Evolutionary conservation across 176 grass and related monocot genomes (phyloP).

Genomic region (Oryza nivara): DNA sequence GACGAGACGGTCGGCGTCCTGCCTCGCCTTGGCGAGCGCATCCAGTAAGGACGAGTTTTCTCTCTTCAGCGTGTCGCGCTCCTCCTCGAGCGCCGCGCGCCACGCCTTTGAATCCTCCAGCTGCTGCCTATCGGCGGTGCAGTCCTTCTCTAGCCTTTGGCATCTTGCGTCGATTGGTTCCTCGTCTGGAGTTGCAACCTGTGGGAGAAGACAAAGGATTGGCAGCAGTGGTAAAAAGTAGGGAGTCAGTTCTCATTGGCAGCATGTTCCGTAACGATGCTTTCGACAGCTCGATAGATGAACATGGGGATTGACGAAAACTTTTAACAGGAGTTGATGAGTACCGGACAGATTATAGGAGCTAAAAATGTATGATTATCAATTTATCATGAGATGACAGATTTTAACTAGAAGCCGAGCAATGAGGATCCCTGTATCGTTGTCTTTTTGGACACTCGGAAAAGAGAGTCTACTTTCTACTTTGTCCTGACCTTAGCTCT

Average conservation of each 20-base stretch:
- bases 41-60: constrained; percentile 54
- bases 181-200: constrained; percentile 42
- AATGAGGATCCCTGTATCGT: neutral
- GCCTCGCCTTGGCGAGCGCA: constrained; percentile 44
- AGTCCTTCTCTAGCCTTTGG: constrained; percentile 52
- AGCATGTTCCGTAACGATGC: neutral
- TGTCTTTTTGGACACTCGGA: neutral
- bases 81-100: constrained; percentile 56
- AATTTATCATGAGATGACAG: neutral
- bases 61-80: constrained; percentile 43
- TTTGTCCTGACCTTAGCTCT: neutral
- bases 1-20: constrained; percentile 36
- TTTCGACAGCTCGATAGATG: neutral
- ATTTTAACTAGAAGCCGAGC: neutral
- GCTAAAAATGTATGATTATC: neutral
- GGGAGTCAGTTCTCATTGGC: neutral
- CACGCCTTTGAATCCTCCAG: constrained; percentile 52
- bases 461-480: neutral
- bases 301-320: neutral
- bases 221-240: constrained; percentile 10
- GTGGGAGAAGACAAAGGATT: constrained; percentile 7
- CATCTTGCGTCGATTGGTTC: constrained; percentile 38
- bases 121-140: constrained; percentile 44
- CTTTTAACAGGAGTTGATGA: neutral
- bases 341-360: neutral